These are phyloP conservation scores for Populus tremula DNA, from an alignment of 345 rosid genomes.

Conservation along the genomic window DNA sequence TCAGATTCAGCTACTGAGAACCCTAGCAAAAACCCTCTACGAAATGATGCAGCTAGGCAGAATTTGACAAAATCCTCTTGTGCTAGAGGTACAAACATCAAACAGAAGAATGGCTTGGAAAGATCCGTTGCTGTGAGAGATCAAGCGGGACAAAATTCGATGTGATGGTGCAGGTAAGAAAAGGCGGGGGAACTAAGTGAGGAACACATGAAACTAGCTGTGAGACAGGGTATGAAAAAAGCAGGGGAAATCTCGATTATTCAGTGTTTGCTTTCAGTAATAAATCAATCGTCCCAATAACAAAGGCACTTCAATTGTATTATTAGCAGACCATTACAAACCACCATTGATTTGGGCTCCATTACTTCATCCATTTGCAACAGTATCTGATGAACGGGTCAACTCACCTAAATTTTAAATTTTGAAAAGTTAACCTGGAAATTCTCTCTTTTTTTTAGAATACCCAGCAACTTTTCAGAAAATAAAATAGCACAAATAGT, in stretches of 20 bases:
- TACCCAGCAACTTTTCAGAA: background rate
- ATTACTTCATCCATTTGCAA: background rate
- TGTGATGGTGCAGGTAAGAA: background rate
- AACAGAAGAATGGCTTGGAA: background rate
- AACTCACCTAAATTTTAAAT: background rate
- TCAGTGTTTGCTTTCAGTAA: background rate
- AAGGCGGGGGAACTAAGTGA: too few species aligned
- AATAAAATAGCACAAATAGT: background rate
- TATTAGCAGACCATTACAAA: background rate
- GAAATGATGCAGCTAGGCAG: background rate
- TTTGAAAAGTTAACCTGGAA: background rate
- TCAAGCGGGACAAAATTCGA: background rate
- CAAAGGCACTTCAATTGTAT: background rate
- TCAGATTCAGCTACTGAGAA: background rate
- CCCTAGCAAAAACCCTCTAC: background rate
- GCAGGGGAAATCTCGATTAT: background rate
- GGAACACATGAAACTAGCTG: background rate
- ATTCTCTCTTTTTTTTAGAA: background rate
- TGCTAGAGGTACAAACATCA: background rate
- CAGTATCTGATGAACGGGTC: too few species aligned
- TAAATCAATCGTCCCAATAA: background rate
- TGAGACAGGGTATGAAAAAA: background rate
- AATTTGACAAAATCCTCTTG: background rate
- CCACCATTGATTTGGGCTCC: background rate
- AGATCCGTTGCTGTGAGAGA: background rate